A percentile compares a stretch with the other conserved stretches of the same genome.
These are phyloP conservation scores for Annulohypoxylon truncatum DNA, from an alignment of 2,329 filamentous ascomycete genomes.

Conservation along the genomic window DNA sequence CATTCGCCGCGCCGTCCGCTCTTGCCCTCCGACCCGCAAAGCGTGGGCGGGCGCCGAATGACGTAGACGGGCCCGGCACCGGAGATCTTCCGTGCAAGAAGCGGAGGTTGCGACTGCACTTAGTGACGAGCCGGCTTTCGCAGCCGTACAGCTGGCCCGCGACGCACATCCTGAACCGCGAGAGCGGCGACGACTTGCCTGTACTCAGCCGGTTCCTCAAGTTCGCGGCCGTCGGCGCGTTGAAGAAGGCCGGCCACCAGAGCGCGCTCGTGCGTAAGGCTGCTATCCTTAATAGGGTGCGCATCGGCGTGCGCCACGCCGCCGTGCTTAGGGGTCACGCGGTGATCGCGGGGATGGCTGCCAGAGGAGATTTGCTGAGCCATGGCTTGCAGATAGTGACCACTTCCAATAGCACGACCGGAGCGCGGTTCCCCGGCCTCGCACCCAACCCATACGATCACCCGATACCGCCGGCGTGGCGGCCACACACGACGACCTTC, in stretches of 20 bases:
- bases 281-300: slow-evolving; percentile 72
- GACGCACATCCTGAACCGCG: slow-evolving; percentile 75
- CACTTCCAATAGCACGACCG: slow-evolving; percentile 31
- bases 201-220: slow-evolving; percentile 58
- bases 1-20: background rate
- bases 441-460: slow-evolving; percentile 29
- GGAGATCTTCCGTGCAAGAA: slow-evolving; percentile 70
- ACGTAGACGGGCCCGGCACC: slow-evolving; percentile 69
- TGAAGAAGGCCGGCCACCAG: slow-evolving; percentile 60
- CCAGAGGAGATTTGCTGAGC: slow-evolving; percentile 50
- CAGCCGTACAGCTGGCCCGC: slow-evolving; percentile 76
- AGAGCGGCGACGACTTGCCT: slow-evolving; percentile 59
- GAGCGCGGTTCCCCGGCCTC: slow-evolving; percentile 49
- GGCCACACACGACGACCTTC: slow-evolving; percentile 45
- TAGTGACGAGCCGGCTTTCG: slow-evolving; percentile 78
- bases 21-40: slow-evolving; percentile 51
- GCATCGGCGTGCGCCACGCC: slow-evolving; percentile 59
- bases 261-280: slow-evolving; percentile 69
- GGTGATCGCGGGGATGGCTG: slow-evolving; percentile 50
- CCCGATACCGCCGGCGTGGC: slow-evolving; percentile 43
- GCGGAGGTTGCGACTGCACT: slow-evolving; percentile 69
- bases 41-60: slow-evolving; percentile 63
- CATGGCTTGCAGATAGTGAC: slow-evolving; percentile 52
- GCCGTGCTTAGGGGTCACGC: slow-evolving; percentile 49
- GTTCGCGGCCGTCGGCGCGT: slow-evolving; percentile 55